phyloP scores from a whole-genome alignment of 2,329 filamentous ascomycete species.

The Coleophoma eucalyptorum region DNA sequence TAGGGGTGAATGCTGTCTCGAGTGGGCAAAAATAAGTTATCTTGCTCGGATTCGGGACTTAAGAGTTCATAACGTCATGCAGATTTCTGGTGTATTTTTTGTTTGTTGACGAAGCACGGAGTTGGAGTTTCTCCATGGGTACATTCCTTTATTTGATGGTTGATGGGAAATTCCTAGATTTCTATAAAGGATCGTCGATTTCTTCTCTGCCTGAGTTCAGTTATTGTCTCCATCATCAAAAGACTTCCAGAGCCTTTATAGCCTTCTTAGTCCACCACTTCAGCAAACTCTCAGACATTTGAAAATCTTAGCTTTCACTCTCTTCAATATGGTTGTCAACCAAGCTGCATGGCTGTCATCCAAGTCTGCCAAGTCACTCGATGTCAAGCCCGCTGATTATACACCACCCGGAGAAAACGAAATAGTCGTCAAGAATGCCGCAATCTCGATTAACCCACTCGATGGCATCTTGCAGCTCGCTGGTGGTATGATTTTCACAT shows the following conservation, averaged over 20 bases:
- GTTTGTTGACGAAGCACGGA: not conserved
- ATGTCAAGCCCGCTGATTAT: slow-evolving; percentile 32
- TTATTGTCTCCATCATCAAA: not conserved
- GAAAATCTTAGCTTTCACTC: not conserved
- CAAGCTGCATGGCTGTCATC: slow-evolving; percentile 13
- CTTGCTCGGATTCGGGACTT: not conserved
- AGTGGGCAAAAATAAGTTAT: not conserved
- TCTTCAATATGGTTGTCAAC: not conserved
- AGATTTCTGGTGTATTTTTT: not conserved
- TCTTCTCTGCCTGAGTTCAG: no score
- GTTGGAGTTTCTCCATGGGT: no score
- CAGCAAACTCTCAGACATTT: not conserved
- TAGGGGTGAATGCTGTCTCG: not conserved
- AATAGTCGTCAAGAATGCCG: slow-evolving; percentile 33
- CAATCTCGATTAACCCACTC: slow-evolving; percentile 37
- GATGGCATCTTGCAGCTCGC: slow-evolving; percentile 21
- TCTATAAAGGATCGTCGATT: no score
- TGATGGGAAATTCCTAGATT: no score
- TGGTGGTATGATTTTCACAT: slow-evolving; percentile 6
- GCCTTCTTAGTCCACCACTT: not conserved
- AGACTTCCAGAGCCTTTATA: not conserved
- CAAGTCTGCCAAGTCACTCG: slow-evolving; percentile 25
- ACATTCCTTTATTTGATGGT: no score
- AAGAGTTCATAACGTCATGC: not conserved
- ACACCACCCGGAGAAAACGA: slow-evolving; percentile 29